Evolutionary conservation across 306 rosid genomes (phyloP).

Genomic region (Lathyrus tuberosus): DNA sequence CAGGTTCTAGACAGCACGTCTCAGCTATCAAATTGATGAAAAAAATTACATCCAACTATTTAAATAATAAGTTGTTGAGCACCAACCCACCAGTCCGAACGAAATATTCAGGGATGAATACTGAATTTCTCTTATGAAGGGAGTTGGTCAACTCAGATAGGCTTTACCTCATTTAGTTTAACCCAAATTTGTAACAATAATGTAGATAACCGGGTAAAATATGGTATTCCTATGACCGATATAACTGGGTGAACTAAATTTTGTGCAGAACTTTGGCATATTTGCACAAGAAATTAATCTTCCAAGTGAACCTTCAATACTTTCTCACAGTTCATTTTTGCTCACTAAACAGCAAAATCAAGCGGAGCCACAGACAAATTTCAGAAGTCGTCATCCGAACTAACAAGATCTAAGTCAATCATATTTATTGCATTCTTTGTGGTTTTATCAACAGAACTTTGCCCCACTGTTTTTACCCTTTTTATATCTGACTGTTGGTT

Average conservation of each 20-base stretch:
- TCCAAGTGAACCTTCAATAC: conserved; percentile 17
- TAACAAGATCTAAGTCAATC: conserved; percentile 72
- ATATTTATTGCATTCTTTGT: conserved; percentile 54
- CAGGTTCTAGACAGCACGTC: not conserved
- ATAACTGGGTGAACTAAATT: not conserved
- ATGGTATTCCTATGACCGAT: no score
- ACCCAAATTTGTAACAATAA: not conserved
- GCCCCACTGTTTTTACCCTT: conserved; percentile 55
- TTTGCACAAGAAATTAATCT: conserved; percentile 16
- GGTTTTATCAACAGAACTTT: conserved; percentile 46
- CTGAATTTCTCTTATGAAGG: not conserved
- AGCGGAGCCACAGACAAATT: conserved; percentile 15
- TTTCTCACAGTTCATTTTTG: conserved; percentile 17
- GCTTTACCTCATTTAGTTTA: not conserved
- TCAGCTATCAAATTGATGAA: not conserved
- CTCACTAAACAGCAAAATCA: conserved; percentile 10
- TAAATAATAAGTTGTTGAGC: not conserved
- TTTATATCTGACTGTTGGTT: conserved; percentile 53
- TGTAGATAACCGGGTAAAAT: conserved; percentile 10
- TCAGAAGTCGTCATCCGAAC: conserved; percentile 80
- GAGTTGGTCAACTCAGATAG: not conserved
- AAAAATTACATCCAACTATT: not conserved
- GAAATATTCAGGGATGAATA: not conserved
- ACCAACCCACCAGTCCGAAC: not conserved
- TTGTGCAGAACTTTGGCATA: not conserved